Percentiles rank a stretch among this genome's conserved stretches.
These are phyloP conservation scores for Hypoxylon sp. DNA, from an alignment of 2,329 filamentous ascomycete genomes.

Conservation along the genomic window DNA sequence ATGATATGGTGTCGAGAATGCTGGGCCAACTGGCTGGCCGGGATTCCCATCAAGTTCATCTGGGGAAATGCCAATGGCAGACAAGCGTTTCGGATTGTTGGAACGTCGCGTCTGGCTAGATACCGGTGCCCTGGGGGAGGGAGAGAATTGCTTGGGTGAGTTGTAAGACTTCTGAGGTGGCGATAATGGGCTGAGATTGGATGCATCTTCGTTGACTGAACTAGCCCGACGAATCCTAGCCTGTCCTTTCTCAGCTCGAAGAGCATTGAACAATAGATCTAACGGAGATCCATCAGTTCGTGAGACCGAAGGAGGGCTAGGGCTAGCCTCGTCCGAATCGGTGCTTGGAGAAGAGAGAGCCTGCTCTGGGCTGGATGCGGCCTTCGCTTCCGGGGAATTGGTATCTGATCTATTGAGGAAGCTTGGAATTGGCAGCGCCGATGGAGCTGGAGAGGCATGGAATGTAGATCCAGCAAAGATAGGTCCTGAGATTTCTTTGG, in stretches of 20 bases:
- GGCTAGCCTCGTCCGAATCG: constrained; percentile 67
- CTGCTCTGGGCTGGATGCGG: constrained; percentile 58
- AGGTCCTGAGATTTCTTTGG: constrained; percentile 64
- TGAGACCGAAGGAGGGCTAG: constrained; percentile 54
- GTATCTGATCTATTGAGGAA: constrained; percentile 84
- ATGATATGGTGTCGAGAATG: constrained; percentile 77
- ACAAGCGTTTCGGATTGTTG: constrained; percentile 59
- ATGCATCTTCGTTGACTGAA: constrained; percentile 61
- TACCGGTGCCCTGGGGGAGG: constrained; percentile 55
- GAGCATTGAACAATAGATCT: constrained; percentile 91
- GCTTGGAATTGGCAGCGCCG: constrained; percentile 89
- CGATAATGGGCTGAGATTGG: constrained; percentile 64
- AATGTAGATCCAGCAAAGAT: constrained; percentile 95
- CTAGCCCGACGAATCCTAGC: constrained; percentile 71
- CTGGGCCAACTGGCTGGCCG: constrained; percentile 70
- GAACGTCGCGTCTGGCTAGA: constrained; percentile 52
- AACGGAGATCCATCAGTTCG: constrained; percentile 78
- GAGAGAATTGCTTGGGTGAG: constrained; percentile 53
- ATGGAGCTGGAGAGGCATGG: constrained; percentile 93
- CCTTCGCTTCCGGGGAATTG: constrained; percentile 69
- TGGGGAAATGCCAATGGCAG: constrained; percentile 72
- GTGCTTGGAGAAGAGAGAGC: constrained; percentile 68
- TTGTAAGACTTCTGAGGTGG: constrained; percentile 62
- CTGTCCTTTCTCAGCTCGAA: constrained; percentile 84
- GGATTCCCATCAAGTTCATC: constrained; percentile 77